Evolutionary conservation across 352 stramenopile species (phyloP).

Genomic region (Phytophthora aleatoria): DNA sequence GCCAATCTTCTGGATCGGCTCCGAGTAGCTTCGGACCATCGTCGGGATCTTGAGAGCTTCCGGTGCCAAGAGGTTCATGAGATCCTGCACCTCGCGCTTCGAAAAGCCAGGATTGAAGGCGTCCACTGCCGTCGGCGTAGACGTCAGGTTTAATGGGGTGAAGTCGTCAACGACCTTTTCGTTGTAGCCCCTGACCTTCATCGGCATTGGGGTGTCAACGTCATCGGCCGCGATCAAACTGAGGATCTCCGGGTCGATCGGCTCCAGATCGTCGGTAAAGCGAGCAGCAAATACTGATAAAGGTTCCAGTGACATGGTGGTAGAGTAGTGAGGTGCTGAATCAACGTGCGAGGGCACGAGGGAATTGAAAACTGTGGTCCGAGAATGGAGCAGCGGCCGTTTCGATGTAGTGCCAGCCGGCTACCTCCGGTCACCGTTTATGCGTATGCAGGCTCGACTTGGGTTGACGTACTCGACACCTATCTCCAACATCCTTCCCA

Average conservation of each 20-base stretch:
- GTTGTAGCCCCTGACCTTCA: slow-evolving; percentile 9
- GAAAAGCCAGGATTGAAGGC: slow-evolving; percentile 42
- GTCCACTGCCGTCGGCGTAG: slow-evolving; percentile 42
- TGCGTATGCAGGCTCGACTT: slow-evolving; percentile 8
- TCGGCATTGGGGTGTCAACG: slow-evolving; percentile 11
- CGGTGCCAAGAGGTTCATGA: slow-evolving; percentile 41
- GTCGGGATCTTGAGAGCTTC: slow-evolving; percentile 26
- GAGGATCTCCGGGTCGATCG: slow-evolving; percentile 41
- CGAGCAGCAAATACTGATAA: slow-evolving; percentile 35
- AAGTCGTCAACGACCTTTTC: slow-evolving; percentile 36
- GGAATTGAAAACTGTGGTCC: slow-evolving; percentile 35
- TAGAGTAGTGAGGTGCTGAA: slow-evolving; percentile 5
- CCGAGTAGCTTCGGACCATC: slow-evolving; percentile 29
- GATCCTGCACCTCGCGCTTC: slow-evolving; percentile 39
- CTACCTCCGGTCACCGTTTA: slow-evolving; percentile 9
- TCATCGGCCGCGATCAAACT: slow-evolving; percentile 39
- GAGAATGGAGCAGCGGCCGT: neutral
- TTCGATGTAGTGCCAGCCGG: slow-evolving; percentile 24
- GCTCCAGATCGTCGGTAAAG: slow-evolving; percentile 33
- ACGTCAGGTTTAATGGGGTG: slow-evolving; percentile 39
- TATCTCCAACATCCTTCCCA: slow-evolving; percentile 37
- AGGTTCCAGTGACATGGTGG: slow-evolving; percentile 40
- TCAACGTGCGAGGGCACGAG: slow-evolving; percentile 41
- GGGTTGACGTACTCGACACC: slow-evolving; percentile 27
- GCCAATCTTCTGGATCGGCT: slow-evolving; percentile 34